These are phyloP conservation scores for Calycina herbarum DNA, from an alignment of 2,329 filamentous ascomycete genomes.

Conservation along the genomic window DNA sequence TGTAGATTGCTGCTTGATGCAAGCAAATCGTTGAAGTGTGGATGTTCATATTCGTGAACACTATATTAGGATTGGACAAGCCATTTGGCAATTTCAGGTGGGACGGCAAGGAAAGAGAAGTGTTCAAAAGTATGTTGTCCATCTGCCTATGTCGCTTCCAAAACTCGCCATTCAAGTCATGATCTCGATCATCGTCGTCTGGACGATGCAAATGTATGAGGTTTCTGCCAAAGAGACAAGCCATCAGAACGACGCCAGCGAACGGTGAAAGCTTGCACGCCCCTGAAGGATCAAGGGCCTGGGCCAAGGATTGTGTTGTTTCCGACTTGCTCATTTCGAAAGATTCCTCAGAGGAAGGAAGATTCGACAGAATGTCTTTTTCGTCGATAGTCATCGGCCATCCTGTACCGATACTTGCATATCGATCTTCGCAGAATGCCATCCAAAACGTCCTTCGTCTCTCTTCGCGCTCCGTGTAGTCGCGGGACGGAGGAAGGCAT, in stretches of 20 bases:
- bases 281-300: slow-evolving; percentile 71
- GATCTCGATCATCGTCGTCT: slow-evolving; percentile 75
- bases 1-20: slow-evolving; percentile 98
- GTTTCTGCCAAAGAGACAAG: slow-evolving; percentile 89
- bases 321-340: slow-evolving; percentile 79
- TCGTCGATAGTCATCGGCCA: slow-evolving; percentile 97
- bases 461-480: slow-evolving; percentile 94
- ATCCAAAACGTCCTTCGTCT: slow-evolving; percentile 92
- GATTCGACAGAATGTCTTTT: slow-evolving; percentile 80
- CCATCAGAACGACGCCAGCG: slow-evolving; percentile 78
- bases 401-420: slow-evolving; percentile 92
- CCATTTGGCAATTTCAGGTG: slow-evolving; percentile 77
- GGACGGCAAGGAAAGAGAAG: slow-evolving; percentile 76
- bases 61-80: slow-evolving; percentile 75
- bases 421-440: slow-evolving; percentile 86
- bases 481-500: slow-evolving; percentile 78
- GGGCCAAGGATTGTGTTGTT: slow-evolving; percentile 66
- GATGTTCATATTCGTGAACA: slow-evolving; percentile 96
- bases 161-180: slow-evolving; percentile 88
- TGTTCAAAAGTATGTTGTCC: slow-evolving; percentile 89
- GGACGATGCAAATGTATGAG: slow-evolving; percentile 88
- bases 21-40: slow-evolving; percentile 95
- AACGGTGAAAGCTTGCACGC: slow-evolving; percentile 73
- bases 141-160: slow-evolving; percentile 91
- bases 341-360: slow-evolving; percentile 81